Base-by-base conservation (phyloP, 768 basidiomycete species). In the Rubroboletus satanas region DNA sequence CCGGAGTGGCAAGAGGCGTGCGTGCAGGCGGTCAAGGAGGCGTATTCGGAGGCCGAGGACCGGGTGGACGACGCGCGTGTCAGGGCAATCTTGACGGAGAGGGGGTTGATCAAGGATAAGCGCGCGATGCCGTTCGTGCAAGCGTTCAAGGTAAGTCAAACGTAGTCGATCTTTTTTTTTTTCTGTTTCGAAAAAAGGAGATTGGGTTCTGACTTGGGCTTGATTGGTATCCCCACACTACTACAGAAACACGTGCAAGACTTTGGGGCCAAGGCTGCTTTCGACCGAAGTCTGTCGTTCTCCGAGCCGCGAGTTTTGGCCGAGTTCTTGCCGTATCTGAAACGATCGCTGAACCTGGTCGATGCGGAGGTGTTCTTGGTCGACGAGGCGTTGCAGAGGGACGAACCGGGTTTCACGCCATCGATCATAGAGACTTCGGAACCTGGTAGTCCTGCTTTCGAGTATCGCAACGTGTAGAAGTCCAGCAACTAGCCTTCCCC, bases 121-220 rank as follows among this genome's bases (percentile, higher is more conserved):
- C 83, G 86, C 41, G 81, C 81, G 39, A 98, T 98, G 96, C 95
- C 95, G 7, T 98, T 96, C 74, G 83, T 94, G 44, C 90, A 96
- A 55, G 74, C 79, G 31, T 90, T 98, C 85, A 95, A 97, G 86
- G 96, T 94, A 48, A 37, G 96, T 93, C 49, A 42, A 36, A 77
- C 11, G 5, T 37, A 4, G 37, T 11, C 11, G 39, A 36, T 36
- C 4, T 15, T 14, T 36, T 14, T 6, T 9, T 36, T 7, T 38
- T 45, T 39, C 52, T 39, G 52, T 28, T 45, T 44, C 14, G 3
- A 33, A 17, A 33, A 17, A 8, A 18, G 21, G 44, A 10, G 29
- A 41, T 2, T 11, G 35, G 48, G 5, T 2, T 38, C 38, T 66
- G 51, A 54, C 12, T n/a, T 26, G 21, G 43, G 6, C 26, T 49